phyloP scores from a whole-genome alignment of 306 rosid species.

The Datisca glomerata region DNA sequence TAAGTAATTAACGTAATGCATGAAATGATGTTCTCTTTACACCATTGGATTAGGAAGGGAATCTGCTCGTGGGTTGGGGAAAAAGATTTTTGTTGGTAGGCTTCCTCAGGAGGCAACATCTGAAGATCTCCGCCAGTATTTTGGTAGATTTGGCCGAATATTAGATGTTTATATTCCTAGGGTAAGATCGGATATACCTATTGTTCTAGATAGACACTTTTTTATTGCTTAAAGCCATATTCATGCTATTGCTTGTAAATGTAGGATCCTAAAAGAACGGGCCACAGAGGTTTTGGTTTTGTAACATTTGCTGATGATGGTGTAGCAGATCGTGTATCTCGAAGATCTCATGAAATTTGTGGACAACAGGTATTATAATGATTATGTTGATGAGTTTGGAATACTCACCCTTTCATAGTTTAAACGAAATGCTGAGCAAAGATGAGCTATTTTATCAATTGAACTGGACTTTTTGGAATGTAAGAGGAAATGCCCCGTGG shows the following conservation, averaged over 20 bases:
- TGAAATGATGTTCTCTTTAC: slow-evolving; percentile 8
- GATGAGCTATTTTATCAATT: too few species aligned
- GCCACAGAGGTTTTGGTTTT: slow-evolving; percentile 96
- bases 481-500: neutral
- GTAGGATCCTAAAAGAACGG: slow-evolving; percentile 81
- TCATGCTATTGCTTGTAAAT: slow-evolving; percentile 4
- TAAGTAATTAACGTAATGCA: slow-evolving; percentile 4
- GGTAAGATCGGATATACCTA: slow-evolving; percentile 32
- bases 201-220: neutral
- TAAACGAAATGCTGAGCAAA: too few species aligned
- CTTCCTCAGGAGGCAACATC: slow-evolving; percentile 82
- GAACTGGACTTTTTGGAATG: neutral
- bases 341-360: slow-evolving; percentile 85
- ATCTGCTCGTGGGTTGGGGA: slow-evolving; percentile 55
- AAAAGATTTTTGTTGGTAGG: slow-evolving; percentile 76
- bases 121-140: slow-evolving; percentile 88
- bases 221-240: slow-evolving; percentile 8
- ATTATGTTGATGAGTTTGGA: slow-evolving; percentile 1
- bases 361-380: slow-evolving; percentile 65
- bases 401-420: too few species aligned
- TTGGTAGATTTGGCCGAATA: slow-evolving; percentile 85
- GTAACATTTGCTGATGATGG: slow-evolving; percentile 92
- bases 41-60: slow-evolving; percentile 55
- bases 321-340: slow-evolving; percentile 85
- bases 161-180: slow-evolving; percentile 82